Evolutionary conservation across 345 rosid genomes (phyloP).

Genomic region (Eucalyptus pauciflora): DNA sequence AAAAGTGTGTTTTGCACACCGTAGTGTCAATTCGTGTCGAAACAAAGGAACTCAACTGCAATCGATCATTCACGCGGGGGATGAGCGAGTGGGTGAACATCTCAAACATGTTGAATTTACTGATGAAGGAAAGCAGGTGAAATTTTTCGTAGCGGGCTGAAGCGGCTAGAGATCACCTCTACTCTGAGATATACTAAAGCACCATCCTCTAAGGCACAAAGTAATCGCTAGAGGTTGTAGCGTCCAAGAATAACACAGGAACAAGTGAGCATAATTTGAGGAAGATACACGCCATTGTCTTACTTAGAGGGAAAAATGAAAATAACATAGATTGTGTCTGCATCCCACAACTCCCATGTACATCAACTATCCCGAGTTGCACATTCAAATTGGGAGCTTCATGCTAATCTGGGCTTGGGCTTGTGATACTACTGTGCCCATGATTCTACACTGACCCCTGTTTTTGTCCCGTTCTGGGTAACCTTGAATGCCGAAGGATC

Average conservation of each 20-base stretch:
- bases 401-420: neutral
- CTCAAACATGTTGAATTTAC: neutral
- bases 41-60: neutral
- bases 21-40: neutral
- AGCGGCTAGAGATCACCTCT: neutral
- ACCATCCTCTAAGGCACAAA: neutral
- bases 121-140: neutral
- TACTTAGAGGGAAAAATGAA: neutral
- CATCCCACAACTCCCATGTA: neutral
- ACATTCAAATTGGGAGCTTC: neutral
- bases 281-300: neutral
- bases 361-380: neutral
- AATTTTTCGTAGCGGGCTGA: neutral
- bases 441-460: neutral
- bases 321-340: neutral
- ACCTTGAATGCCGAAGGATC: neutral
- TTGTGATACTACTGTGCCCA: neutral
- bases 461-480: neutral
- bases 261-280: neutral
- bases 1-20: neutral
- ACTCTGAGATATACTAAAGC: neutral
- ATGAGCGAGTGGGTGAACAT: neutral
- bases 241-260: neutral
- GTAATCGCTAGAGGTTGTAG: neutral
- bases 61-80: neutral